Evolutionary conservation across 2,329 filamentous ascomycete genomes (phyloP), one percentile per base, ranked within the genome.

Genomic region (Penicillium sp.): DNA sequence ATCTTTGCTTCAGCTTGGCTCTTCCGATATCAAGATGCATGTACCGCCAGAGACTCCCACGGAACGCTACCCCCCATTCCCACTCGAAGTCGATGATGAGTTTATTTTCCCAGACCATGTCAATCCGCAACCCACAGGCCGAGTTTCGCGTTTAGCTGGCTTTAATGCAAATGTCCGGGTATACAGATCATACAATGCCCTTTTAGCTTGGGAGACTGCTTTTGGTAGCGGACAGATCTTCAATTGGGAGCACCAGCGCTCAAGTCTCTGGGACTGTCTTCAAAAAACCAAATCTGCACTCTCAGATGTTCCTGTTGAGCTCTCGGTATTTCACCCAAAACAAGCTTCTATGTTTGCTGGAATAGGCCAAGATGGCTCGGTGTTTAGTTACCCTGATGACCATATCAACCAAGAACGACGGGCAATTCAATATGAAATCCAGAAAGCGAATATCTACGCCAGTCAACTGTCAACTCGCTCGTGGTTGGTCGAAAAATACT

Each of bases 401-500:
- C 61, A 64, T 11, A 61, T 63, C 10, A 39, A 63, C 16, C 64
- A 61, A 21, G 65, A 70, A 49, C 68, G 68, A 27, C 72, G 71
- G 11, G 63, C 67, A 5, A 77, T 92, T 5, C 90, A 95, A 69
- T 91, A 88, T 63, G 92, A 96, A 74, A 95, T 96, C 29, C 91
- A 96, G 71, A 96, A 96, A 71, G 90, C 91, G 7, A 96, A 96
- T 71, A 90, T 96, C 39, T 91, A 93, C 69, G 86, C 88, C 2
- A 93, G 89, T 6, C 89, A 92, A 67, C 79, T 96, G 10, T 87
- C 88, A 2, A 96, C 91, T 0, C 84, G 92, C 24, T 93, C 90
- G 0, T 93, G 91, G 70, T 86, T 93, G 55, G 90, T 96, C 0
- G 91, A 96, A 71, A 88, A 92, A 62, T 96, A 93, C 75, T 91